Evolutionary conservation across 2,329 filamentous ascomycete species (phyloP).

Genomic region (Drechslera avenae): DNA sequence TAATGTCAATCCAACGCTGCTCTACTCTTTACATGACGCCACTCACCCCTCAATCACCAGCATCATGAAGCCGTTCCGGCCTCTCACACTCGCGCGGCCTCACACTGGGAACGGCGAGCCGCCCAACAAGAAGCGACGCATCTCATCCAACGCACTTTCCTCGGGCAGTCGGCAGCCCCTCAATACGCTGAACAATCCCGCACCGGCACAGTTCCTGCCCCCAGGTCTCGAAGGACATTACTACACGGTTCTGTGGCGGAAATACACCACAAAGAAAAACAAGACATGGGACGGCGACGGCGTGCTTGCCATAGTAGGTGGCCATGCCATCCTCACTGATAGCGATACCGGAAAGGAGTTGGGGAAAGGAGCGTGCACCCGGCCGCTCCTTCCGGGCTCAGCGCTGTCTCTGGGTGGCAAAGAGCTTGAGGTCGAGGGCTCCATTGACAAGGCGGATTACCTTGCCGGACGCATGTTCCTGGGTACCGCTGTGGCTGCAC

Average conservation of each 20-base stretch:
- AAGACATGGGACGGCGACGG: slow-evolving; percentile 80
- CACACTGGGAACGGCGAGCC: slow-evolving; percentile 32
- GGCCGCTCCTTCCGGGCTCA: slow-evolving; percentile 64
- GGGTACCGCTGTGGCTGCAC: slow-evolving; percentile 27
- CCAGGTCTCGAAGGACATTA: slow-evolving; percentile 44
- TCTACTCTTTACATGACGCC: slow-evolving; percentile 1
- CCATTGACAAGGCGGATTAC: slow-evolving; percentile 65
- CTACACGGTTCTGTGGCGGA: slow-evolving; percentile 62
- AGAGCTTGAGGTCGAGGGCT: slow-evolving; percentile 69
- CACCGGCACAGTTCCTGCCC: slow-evolving; percentile 21
- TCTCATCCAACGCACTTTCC: slow-evolving; percentile 39
- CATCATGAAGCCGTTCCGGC: slow-evolving; percentile 44
- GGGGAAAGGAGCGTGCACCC: slow-evolving; percentile 61
- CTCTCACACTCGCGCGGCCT: slow-evolving; percentile 40
- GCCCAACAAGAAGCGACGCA: slow-evolving; percentile 51
- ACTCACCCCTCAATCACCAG: background rate
- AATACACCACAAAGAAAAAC: slow-evolving; percentile 72
- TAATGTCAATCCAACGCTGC: background rate
- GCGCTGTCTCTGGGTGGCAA: slow-evolving; percentile 68
- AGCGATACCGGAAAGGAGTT: slow-evolving; percentile 65
- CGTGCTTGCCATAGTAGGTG: slow-evolving; percentile 62
- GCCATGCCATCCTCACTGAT: slow-evolving; percentile 66
- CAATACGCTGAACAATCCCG: slow-evolving; percentile 30
- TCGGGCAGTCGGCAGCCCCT: slow-evolving; percentile 40
- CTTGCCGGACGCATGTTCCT: slow-evolving; percentile 56